A percentile compares a stretch with the other conserved stretches of the same genome.
phyloP scores from a whole-genome alignment of 768 basidiomycete species.

The Hericium erinaceus region DNA sequence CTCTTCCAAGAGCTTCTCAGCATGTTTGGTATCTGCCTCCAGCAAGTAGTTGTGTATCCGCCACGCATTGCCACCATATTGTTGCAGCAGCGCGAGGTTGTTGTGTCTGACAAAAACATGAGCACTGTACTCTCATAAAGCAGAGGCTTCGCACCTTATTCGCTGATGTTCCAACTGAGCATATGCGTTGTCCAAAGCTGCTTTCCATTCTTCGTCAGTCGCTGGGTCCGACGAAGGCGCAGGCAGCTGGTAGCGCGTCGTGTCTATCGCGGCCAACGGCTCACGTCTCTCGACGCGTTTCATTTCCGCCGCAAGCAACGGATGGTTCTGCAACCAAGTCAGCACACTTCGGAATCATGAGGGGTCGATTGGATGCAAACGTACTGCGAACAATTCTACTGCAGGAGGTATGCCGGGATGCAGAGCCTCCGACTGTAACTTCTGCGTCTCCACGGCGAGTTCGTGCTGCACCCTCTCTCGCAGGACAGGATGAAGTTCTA shows the following conservation, averaged over 20 bases:
- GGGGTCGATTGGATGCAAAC: slow-evolving; percentile 20
- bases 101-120: slow-evolving; percentile 47
- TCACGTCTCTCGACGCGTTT: slow-evolving; percentile 63
- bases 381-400: slow-evolving; percentile 58
- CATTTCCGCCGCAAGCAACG: slow-evolving; percentile 64
- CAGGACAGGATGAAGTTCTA: slow-evolving; percentile 63
- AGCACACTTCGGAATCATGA: not conserved
- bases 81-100: slow-evolving; percentile 74
- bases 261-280: slow-evolving; percentile 60
- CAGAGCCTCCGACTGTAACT: slow-evolving; percentile 40
- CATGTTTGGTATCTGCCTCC: slow-evolving; percentile 64
- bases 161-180: slow-evolving; percentile 82
- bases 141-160: slow-evolving; percentile 43
- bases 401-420: slow-evolving; percentile 68
- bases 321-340: slow-evolving; percentile 40
- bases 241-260: slow-evolving; percentile 64
- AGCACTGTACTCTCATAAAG: not conserved
- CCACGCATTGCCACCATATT: slow-evolving; percentile 88
- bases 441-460: slow-evolving; percentile 56
- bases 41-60: slow-evolving; percentile 84
- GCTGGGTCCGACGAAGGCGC: slow-evolving; percentile 51
- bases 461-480: slow-evolving; percentile 72
- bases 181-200: slow-evolving; percentile 64
- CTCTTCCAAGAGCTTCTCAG: slow-evolving; percentile 67
- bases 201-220: slow-evolving; percentile 70